These are phyloP conservation scores for Rhipidocladum racemiflorum DNA, from an alignment of 176 grass and related monocot genomes.

Conservation along the genomic window DNA sequence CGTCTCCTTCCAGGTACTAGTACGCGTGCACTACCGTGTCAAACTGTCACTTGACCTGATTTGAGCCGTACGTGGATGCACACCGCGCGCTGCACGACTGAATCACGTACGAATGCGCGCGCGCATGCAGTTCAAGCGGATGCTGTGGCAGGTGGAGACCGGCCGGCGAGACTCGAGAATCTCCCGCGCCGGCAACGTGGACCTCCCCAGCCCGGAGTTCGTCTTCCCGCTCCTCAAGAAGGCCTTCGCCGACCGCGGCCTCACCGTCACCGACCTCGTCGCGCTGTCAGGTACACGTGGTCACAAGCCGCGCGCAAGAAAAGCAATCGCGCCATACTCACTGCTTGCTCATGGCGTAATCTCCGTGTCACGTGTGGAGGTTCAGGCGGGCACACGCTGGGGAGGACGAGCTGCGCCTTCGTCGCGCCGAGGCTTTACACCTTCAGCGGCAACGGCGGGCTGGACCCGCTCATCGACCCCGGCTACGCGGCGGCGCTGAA, in stretches of 20 bases:
- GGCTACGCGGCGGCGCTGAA: not conserved
- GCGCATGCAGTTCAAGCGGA: not conserved
- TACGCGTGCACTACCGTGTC: too few species aligned
- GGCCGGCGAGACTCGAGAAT: not conserved
- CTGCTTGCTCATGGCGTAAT: too few species aligned
- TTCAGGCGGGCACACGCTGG: not conserved
- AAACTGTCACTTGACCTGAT: too few species aligned
- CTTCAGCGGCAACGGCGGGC: not conserved
- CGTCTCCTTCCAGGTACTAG: not conserved
- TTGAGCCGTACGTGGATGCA: too few species aligned
- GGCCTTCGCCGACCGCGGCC: not conserved
- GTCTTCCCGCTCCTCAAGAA: not conserved
- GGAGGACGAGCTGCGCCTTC: not conserved
- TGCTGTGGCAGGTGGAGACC: not conserved
- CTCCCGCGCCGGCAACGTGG: not conserved
- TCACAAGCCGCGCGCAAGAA: not conserved
- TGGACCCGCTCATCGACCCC: not conserved
- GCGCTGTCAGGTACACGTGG: not conserved
- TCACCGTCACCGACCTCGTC: not conserved
- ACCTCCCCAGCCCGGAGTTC: not conserved
- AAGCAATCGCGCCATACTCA: not conserved
- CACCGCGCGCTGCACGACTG: too few species aligned
- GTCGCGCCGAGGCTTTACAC: not conserved
- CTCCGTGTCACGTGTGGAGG: too few species aligned
- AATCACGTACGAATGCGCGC: too few species aligned